Base-by-base conservation (phyloP, 768 basidiomycete species). In the Auricularia heimuer region DNA sequence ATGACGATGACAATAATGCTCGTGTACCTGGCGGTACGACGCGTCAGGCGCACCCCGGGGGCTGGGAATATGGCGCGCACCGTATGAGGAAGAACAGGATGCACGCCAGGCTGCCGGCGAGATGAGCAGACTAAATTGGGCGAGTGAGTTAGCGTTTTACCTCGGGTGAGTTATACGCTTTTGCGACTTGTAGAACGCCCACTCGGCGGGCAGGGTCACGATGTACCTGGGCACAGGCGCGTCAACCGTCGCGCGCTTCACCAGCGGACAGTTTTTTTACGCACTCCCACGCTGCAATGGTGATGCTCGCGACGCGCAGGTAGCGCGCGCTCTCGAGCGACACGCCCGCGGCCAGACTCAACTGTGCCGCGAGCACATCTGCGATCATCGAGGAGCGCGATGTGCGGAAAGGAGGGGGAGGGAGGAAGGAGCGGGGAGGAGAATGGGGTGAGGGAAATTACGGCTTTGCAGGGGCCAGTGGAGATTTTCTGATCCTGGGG, bases 41-140 rank as follows among this genome's bases (percentile, higher is more conserved):
- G 35, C 45, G 21, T 62, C 54, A 44, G 39, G 60, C 21, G 4
- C 21, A 21, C 18, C 2, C 60, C 36, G 16, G 18, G 47, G 6
- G 47, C 18, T 18, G 11, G 21, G 47, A 51, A 12, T 7, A 51
- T 21, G 47, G 54, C 67, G 75, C 69, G 68, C 67, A 83, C 83
- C 81, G 80, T 71, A 85, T 79, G 64, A 81, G 73, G 65, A 77
- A 71, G 71, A 84, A 83, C 29, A 84, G 76, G 45, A 79, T 68
- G 64, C 74, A 71, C 8, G 80, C 78, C 51, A 77, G 72, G 56
- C 81, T 81, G 69, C 47, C 47, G 47, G 21, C 2, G 7, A 8
- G 6, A 8, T 18, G 10, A 51, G 21, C 11, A 51, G 10, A 1
- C 24, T 34, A n/a, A 18, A 42, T 42, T 42, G 39, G 39, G 39